Evolutionary conservation across 345 rosid genomes (phyloP).

Genomic region (Citrus unshiu): DNA sequence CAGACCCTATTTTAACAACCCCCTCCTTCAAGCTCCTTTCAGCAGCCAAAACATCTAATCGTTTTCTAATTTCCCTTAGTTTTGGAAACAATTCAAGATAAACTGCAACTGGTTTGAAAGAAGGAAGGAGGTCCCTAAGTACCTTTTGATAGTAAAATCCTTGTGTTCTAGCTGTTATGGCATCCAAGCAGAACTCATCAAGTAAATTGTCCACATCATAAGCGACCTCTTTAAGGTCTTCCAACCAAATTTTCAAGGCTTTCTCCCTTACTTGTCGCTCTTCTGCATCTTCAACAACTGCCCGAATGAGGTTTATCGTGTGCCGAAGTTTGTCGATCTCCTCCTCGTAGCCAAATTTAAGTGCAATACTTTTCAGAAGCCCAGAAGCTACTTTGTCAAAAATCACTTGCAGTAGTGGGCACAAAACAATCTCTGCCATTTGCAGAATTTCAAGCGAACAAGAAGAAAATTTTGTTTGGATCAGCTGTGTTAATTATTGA

Average conservation of each 20-base stretch:
- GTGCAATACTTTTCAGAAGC: not conserved
- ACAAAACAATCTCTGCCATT: slow-evolving; percentile 5
- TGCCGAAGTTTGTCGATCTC: slow-evolving; percentile 4
- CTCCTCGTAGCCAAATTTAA: slow-evolving; percentile 1
- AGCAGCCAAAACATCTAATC: not conserved
- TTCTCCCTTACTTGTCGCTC: slow-evolving; percentile 7
- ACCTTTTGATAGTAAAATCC: accelerated
- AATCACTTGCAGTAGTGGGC: slow-evolving; percentile 8
- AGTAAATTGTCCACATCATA: slow-evolving; percentile 5
- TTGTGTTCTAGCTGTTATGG: not conserved
- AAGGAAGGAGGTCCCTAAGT: not conserved
- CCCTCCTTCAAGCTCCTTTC: slow-evolving; percentile 3
- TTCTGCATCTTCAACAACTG: slow-evolving; percentile 22
- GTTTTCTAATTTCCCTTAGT: not conserved
- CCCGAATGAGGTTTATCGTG: not conserved
- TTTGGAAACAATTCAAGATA: not conserved
- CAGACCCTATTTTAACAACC: not conserved
- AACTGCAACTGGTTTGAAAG: not conserved
- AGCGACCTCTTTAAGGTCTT: slow-evolving; percentile 7
- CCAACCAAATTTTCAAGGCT: slow-evolving; percentile 9
- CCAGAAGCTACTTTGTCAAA: slow-evolving; percentile 14
- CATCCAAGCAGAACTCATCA: not conserved
- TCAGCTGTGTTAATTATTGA: not conserved
- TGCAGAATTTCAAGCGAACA: not conserved
- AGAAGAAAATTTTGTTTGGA: not conserved